These are phyloP conservation scores for Begonia loranthoides DNA, from an alignment of 306 rosid genomes.

Conservation along the genomic window DNA sequence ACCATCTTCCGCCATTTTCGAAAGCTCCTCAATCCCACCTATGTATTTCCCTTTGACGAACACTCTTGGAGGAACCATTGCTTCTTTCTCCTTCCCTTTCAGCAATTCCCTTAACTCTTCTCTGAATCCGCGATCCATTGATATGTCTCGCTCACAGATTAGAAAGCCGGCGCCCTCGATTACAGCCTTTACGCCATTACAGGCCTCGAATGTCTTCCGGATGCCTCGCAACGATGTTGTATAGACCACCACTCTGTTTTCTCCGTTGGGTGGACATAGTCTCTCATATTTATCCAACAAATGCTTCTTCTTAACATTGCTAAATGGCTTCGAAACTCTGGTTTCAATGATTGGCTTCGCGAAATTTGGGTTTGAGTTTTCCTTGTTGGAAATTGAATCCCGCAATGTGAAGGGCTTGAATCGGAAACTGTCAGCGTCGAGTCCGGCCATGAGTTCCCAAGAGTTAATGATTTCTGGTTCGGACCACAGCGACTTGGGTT, in stretches of 20 bases:
- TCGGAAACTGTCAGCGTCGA: slow-evolving; percentile 72
- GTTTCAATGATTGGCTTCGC: slow-evolving; percentile 1
- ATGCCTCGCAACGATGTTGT: slow-evolving; percentile 81
- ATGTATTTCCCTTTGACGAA: slow-evolving; percentile 59
- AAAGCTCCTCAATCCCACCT: slow-evolving; percentile 58
- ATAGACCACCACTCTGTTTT: slow-evolving; percentile 60
- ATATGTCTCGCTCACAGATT: slow-evolving; percentile 74
- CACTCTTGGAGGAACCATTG: slow-evolving; percentile 47
- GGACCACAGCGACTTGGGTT: slow-evolving; percentile 15
- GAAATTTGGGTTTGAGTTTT: slow-evolving; percentile 45
- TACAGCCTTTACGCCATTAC: slow-evolving; percentile 54
- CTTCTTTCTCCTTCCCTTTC: slow-evolving; percentile 27
- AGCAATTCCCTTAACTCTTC: slow-evolving; percentile 43
- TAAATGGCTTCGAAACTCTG: neutral
- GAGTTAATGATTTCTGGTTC: slow-evolving; percentile 70
- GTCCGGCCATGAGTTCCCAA: slow-evolving; percentile 96
- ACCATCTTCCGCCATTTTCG: slow-evolving; percentile 57
- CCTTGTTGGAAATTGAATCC: slow-evolving; percentile 21
- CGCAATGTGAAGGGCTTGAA: slow-evolving; percentile 17
- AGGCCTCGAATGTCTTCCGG: slow-evolving; percentile 59
- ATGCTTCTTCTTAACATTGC: neutral
- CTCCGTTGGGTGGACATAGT: slow-evolving; percentile 63
- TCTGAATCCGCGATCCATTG: slow-evolving; percentile 64
- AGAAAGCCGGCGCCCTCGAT: slow-evolving; percentile 39
- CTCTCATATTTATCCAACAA: slow-evolving; percentile 27